A percentile compares a stretch with the other conserved stretches of the same genome.
These are phyloP conservation scores for Chaetomium strumarium DNA, from an alignment of 2,329 filamentous ascomycete genomes.

Conservation along the genomic window DNA sequence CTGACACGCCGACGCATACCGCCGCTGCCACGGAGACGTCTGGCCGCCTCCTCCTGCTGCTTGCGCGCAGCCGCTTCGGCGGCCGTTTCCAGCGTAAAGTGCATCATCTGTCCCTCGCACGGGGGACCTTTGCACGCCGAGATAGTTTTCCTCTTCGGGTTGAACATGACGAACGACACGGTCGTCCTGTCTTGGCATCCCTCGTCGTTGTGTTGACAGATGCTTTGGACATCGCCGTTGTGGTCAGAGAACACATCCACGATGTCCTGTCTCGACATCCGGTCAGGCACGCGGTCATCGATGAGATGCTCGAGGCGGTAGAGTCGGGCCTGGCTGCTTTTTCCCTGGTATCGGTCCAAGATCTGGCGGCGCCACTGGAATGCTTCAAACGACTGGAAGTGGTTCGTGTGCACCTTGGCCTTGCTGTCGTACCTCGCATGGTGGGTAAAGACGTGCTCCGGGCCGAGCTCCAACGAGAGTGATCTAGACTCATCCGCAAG, in stretches of 20 bases:
- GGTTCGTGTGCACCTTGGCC: slow-evolving; percentile 27
- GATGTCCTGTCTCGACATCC: slow-evolving; percentile 7
- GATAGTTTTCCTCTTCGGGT: slow-evolving; percentile 12
- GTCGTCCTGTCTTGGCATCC: slow-evolving; percentile 5
- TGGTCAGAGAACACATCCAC: slow-evolving; percentile 23
- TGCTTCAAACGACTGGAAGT: slow-evolving; percentile 21
- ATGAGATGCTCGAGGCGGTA: slow-evolving; percentile 17
- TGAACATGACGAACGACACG: slow-evolving; percentile 23
- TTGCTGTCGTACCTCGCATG: slow-evolving; percentile 16
- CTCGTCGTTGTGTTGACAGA: slow-evolving; percentile 18
- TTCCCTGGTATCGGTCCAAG: slow-evolving; percentile 18
- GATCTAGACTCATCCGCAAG: slow-evolving; percentile 21
- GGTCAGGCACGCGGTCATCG: too few species aligned
- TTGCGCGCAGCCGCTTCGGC: too few species aligned
- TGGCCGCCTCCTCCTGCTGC: too few species aligned
- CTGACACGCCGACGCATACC: too few species aligned
- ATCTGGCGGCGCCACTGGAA: slow-evolving; percentile 20
- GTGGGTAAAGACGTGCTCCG: slow-evolving; percentile 19
- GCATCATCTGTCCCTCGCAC: slow-evolving; percentile 12
- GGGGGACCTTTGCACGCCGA: slow-evolving; percentile 23
- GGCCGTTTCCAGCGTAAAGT: not conserved
- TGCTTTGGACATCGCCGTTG: slow-evolving; percentile 11
- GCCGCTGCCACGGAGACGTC: too few species aligned
- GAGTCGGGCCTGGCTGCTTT: slow-evolving; percentile 23
- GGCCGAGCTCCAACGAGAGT: slow-evolving; percentile 26